These are phyloP conservation scores for Lophium mytilinum DNA, from an alignment of 495 filamentous ascomycete genomes.

Conservation along the genomic window DNA sequence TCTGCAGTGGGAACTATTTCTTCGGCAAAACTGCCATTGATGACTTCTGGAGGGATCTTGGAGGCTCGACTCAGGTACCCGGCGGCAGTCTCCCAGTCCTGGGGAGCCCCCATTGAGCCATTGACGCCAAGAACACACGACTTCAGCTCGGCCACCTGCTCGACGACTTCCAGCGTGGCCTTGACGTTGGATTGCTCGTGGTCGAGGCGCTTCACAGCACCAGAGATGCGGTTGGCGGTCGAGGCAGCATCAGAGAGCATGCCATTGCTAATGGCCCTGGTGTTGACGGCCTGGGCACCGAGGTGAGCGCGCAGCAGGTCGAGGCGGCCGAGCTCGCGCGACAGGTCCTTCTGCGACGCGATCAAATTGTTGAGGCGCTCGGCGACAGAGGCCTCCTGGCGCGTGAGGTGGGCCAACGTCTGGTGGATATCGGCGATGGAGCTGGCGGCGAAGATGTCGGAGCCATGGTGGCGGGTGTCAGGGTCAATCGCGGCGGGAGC, in stretches of 20 bases:
- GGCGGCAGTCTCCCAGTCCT: constrained; percentile 97
- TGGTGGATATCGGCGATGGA: constrained; percentile 71
- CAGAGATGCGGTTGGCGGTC: constrained; percentile 79
- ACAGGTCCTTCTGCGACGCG: constrained; percentile 70
- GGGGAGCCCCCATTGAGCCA: constrained; percentile 91
- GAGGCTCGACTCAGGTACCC: constrained; percentile 76
- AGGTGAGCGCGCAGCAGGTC: constrained; percentile 84
- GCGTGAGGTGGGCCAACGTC: constrained; percentile 62
- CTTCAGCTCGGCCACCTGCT: constrained; percentile 93
- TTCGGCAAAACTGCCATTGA: constrained; percentile 80
- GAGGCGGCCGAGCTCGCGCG: constrained; percentile 74
- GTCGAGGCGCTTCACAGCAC: constrained; percentile 77
- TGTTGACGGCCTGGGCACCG: constrained; percentile 77
- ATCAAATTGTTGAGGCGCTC: constrained; percentile 66
- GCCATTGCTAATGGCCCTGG: constrained; percentile 72
- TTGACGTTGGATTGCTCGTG: constrained; percentile 84
- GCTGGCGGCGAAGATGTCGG: constrained; percentile 58
- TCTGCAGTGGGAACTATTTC: constrained; percentile 91
- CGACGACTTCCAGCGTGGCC: constrained; percentile 82
- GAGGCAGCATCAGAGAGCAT: constrained; percentile 78
- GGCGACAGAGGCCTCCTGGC: constrained; percentile 67
- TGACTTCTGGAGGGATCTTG: constrained; percentile 68
- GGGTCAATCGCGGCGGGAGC: constrained; percentile 3
- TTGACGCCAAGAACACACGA: constrained; percentile 91
- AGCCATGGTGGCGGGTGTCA: constrained; percentile 1